A percentile compares a stretch with the other conserved stretches of the same genome.
Conservation (phyloP, 208 protist species). For the Balamuthia mandrillaris region DNA sequence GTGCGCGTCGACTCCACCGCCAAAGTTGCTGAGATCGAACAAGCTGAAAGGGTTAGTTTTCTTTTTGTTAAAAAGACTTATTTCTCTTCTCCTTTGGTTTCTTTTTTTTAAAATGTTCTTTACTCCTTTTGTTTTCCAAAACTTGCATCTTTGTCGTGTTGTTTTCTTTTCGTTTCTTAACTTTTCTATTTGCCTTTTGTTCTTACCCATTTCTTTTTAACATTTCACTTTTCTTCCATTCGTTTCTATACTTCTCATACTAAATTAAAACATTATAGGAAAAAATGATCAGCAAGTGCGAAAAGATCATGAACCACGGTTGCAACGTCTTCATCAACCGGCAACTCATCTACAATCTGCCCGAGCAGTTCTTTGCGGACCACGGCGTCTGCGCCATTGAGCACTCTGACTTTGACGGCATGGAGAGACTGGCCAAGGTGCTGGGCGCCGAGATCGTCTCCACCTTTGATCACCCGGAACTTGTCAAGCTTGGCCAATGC, state of each 20-base stretch:
- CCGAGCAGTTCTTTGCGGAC: constrained; percentile 97
- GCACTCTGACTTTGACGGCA: constrained; percentile 98
- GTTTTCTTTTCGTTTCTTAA: background rate
- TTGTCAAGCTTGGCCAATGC: constrained; percentile 91
- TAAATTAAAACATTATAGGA: constrained; percentile 52
- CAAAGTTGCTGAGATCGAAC: constrained; percentile 95
- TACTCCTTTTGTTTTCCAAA: too few relatives aligned
- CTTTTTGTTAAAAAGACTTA: background rate
- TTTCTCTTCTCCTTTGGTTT: background rate
- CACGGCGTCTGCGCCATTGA: constrained; percentile 94
- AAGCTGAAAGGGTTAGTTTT: constrained; percentile 90
- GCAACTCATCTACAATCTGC: constrained; percentile 99
- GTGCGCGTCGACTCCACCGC: constrained; percentile 89
- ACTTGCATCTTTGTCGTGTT: background rate
- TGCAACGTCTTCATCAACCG: constrained; percentile 99
- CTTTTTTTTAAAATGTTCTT: too few relatives aligned
- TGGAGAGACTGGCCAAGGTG: constrained; percentile 66
- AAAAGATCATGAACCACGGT: constrained; percentile 92
- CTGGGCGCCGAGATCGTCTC: constrained; percentile 94
- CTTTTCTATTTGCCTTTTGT: background rate
- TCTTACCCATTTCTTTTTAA: too few relatives aligned
- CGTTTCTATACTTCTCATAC: background rate
- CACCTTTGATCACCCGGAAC: constrained; percentile 95
- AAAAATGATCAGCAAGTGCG: constrained; percentile 88
- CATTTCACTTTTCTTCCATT: background rate